Conservation (phyloP, 495 filamentous ascomycete species). For the Hypoxylon crocopeplum region DNA sequence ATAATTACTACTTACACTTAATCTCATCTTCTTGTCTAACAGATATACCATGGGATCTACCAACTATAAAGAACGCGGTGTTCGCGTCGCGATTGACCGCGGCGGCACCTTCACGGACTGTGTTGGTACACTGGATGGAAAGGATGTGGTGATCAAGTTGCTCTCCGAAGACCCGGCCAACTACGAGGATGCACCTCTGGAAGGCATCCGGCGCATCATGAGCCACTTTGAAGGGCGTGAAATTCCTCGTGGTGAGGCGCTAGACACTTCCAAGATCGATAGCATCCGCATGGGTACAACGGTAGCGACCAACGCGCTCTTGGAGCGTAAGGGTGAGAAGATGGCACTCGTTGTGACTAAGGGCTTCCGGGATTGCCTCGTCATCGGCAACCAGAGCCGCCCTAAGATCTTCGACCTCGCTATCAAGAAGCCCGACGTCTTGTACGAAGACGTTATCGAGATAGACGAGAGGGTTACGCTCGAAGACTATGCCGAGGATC, state of each 20-base stretch:
- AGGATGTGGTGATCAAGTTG: conserved; percentile 83
- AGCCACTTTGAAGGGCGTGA: conserved; percentile 77
- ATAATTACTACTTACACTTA: too few species aligned
- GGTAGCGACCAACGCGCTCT: conserved; percentile 85
- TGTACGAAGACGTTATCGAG: conserved; percentile 79
- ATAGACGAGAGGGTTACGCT: conserved; percentile 85
- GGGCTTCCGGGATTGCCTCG: conserved; percentile 90
- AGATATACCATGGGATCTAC: conserved; percentile 37
- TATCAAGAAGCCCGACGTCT: conserved; percentile 78
- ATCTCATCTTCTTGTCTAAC: too few species aligned
- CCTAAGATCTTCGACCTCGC: conserved; percentile 85
- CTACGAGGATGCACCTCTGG: conserved; percentile 86
- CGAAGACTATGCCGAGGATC: conserved; percentile 87
- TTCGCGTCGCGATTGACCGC: conserved; percentile 68
- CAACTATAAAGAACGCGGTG: conserved; percentile 48
- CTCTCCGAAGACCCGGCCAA: conserved; percentile 90
- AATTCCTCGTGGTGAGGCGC: conserved; percentile 78
- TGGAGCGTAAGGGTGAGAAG: conserved; percentile 93
- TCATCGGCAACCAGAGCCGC: conserved; percentile 84
- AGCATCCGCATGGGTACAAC: conserved; percentile 91
- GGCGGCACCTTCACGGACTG: conserved; percentile 78
- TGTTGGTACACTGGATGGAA: conserved; percentile 66
- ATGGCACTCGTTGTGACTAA: conserved; percentile 91
- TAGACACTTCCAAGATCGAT: conserved; percentile 85
- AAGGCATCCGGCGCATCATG: conserved; percentile 90